These are phyloP conservation scores for Favolaschia claudopus DNA, from an alignment of 768 basidiomycete species.

Conservation along the genomic window DNA sequence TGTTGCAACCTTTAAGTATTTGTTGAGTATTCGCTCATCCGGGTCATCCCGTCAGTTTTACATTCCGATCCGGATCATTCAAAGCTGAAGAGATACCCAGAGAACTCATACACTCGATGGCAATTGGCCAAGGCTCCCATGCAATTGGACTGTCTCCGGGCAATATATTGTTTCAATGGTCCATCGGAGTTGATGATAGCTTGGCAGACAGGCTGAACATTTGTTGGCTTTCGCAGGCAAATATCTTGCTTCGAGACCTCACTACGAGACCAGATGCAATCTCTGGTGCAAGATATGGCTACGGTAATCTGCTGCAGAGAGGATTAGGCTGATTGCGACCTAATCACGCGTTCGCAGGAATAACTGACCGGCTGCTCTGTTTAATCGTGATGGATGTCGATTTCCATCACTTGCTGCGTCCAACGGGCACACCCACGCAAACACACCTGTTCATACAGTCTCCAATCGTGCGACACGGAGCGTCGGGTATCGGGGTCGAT, in stretches of 20 bases:
- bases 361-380: not conserved
- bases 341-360: not conserved
- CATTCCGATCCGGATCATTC: not conserved
- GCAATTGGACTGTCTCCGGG: no score
- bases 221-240: constrained; percentile 2
- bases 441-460: not conserved
- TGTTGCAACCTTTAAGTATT: not conserved
- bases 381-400: not conserved
- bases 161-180: not conserved
- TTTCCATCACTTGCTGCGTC: not conserved
- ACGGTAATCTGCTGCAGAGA: not conserved
- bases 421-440: not conserved
- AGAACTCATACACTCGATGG: no score
- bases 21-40: no score
- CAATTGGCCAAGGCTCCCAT: no score
- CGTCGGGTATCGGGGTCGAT: not conserved
- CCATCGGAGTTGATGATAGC: not conserved
- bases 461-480: not conserved
- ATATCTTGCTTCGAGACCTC: no score
- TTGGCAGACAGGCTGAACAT: not conserved
- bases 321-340: not conserved
- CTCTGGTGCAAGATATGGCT: not conserved
- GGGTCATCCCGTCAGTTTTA: not conserved
- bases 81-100: not conserved
- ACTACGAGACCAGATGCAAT: not conserved